A percentile compares a stretch with the other conserved stretches of the same genome.
These are phyloP conservation scores for Biscogniauxia sp. DNA, from an alignment of 2,329 filamentous ascomycete genomes.

Conservation along the genomic window DNA sequence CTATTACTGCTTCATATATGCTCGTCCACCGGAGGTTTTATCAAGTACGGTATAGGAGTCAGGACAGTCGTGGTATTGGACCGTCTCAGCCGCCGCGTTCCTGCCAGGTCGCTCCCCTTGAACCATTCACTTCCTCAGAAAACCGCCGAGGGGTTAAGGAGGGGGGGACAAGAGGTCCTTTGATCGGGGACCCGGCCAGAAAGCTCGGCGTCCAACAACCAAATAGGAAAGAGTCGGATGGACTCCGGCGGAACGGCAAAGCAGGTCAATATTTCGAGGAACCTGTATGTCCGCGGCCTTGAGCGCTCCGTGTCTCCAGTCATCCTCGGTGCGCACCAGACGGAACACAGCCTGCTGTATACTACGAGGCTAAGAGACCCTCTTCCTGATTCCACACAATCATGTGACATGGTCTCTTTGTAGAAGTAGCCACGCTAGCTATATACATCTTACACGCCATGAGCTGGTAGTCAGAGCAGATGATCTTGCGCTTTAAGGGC, in stretches of 20 bases:
- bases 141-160: neutral
- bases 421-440: neutral
- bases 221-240: neutral
- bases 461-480: conserved; percentile 4
- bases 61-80: neutral
- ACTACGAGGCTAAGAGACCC: neutral
- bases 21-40: neutral
- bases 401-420: neutral
- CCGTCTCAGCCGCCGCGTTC: neutral
- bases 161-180: neutral
- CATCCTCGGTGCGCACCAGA: neutral
- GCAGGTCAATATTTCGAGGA: too few relatives aligned
- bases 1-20: neutral
- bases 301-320: neutral
- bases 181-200: neutral
- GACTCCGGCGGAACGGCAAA: neutral
- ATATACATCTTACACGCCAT: neutral
- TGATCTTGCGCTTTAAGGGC: conserved; percentile 4
- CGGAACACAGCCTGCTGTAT: neutral
- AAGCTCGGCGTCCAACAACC: neutral
- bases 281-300: neutral
- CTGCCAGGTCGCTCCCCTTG: neutral
- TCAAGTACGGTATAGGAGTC: neutral
- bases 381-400: neutral
- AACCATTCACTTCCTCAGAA: neutral